phyloP scores from a whole-genome alignment of 495 filamentous ascomycete genomes.

The Xylaria palmicola region DNA sequence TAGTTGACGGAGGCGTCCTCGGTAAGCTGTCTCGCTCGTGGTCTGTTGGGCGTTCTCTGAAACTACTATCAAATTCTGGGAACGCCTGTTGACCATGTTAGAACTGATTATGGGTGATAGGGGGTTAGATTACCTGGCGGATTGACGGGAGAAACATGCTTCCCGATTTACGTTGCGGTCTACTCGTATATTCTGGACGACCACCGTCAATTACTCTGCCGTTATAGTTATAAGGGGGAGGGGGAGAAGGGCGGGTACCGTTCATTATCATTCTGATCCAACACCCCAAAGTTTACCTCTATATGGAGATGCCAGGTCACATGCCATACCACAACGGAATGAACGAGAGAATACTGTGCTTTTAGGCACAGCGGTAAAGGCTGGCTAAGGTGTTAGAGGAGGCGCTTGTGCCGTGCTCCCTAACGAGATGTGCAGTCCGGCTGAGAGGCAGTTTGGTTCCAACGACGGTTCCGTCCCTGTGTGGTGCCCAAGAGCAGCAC shows the following conservation, averaged over 20 bases:
- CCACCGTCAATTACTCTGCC: too few species aligned
- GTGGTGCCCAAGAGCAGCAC: too few species aligned
- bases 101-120: not conserved
- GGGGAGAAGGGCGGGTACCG: not conserved
- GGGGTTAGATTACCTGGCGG: constrained; percentile 34
- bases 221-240: not conserved
- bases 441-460: too few species aligned
- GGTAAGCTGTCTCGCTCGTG: constrained; percentile 15
- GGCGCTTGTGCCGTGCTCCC: not conserved
- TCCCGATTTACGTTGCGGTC: constrained; percentile 22
- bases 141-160: constrained; percentile 45
- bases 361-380: not conserved
- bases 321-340: not conserved
- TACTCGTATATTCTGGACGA: too few species aligned
- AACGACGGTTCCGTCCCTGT: too few species aligned
- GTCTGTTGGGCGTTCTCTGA: constrained; percentile 33
- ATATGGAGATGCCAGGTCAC: not conserved
- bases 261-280: not conserved
- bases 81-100: constrained; percentile 35
- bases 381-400: not conserved
- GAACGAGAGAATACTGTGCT: not conserved
- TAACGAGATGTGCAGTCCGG: too few species aligned
- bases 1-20: constrained; percentile 24
- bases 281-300: not conserved
- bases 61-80: constrained; percentile 32